These are phyloP conservation scores for Metschnikowia vanudenii DNA, from an alignment of 805 yeast species.

Conservation along the genomic window DNA sequence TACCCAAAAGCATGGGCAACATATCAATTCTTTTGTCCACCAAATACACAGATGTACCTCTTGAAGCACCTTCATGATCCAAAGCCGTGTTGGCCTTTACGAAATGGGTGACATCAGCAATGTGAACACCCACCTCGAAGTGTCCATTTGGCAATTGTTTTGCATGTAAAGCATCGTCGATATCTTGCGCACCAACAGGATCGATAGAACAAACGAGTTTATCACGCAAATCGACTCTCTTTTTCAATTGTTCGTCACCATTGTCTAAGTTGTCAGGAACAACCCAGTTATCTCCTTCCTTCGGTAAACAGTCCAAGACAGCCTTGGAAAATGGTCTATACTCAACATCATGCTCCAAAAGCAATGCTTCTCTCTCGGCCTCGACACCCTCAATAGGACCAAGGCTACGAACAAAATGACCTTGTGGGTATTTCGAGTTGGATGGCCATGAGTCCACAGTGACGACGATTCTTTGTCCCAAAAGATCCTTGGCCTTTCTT, in stretches of 20 bases:
- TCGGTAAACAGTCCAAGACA: constrained; percentile 88
- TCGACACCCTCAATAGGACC: constrained; percentile 90
- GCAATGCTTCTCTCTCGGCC: constrained; percentile 94
- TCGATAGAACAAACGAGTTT: constrained; percentile 91
- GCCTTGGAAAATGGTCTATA: constrained; percentile 92
- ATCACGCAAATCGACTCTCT: constrained; percentile 84
- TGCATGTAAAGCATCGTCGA: constrained; percentile 97
- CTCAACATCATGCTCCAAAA: constrained; percentile 94
- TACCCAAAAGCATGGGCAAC: constrained; percentile 93
- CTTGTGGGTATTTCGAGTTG: constrained; percentile 82
- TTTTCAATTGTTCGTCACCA: constrained; percentile 53
- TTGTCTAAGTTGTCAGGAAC: constrained; percentile 65
- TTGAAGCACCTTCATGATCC: constrained; percentile 92
- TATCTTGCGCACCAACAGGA: constrained; percentile 98
- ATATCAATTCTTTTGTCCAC: constrained; percentile 98
- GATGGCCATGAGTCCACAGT: constrained; percentile 93
- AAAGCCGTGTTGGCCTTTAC: constrained; percentile 90
- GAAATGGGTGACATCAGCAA: constrained; percentile 97
- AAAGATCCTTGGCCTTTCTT: constrained; percentile 74
- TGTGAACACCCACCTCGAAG: constrained; percentile 96
- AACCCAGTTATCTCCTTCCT: constrained; percentile 90
- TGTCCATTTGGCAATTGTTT: constrained; percentile 82
- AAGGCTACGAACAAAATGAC: constrained; percentile 86
- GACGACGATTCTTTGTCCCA: constrained; percentile 88
- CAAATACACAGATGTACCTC: constrained; percentile 95